Percentiles rank a stretch among this genome's conserved stretches.
These are phyloP conservation scores for Solanum stenotomum DNA, from an alignment of 257 asterid genomes.

Conservation along the genomic window DNA sequence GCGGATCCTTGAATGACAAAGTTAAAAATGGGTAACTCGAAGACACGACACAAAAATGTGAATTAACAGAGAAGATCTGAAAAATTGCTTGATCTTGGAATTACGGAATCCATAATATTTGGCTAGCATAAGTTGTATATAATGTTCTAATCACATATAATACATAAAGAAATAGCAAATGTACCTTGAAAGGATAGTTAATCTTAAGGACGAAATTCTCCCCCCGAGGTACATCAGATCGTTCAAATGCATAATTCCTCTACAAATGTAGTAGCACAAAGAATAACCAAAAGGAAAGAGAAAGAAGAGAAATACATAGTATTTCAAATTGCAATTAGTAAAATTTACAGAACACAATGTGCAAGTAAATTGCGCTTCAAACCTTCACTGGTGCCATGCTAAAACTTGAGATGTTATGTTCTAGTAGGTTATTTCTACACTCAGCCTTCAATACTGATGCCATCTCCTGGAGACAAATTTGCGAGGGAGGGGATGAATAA, in stretches of 20 bases:
- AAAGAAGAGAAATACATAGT: not conserved
- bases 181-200: slow-evolving; percentile 81
- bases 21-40: slow-evolving; percentile 13
- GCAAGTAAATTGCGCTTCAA: slow-evolving; percentile 12
- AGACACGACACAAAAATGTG: slow-evolving; percentile 4
- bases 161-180: not conserved
- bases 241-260: slow-evolving; percentile 96
- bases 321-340: not conserved
- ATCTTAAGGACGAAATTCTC: slow-evolving; percentile 81
- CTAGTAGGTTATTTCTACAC: slow-evolving; percentile 43
- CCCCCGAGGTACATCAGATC: slow-evolving; percentile 76
- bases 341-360: slow-evolving; percentile 2
- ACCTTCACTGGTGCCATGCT: slow-evolving; percentile 92
- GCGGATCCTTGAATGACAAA: slow-evolving; percentile 54
- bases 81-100: not conserved
- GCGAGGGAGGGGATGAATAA: not conserved
- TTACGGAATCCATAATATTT: not conserved
- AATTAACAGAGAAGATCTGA: not conserved
- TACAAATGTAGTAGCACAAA: slow-evolving; percentile 15
- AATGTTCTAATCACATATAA: not conserved
- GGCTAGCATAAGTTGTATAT: not conserved
- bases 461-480: slow-evolving; percentile 46
- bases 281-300: not conserved
- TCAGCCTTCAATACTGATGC: slow-evolving; percentile 74
- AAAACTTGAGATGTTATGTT: slow-evolving; percentile 61